Conservation (phyloP, 208 protist genomes). For the Wallacemonas sp. region DNA sequence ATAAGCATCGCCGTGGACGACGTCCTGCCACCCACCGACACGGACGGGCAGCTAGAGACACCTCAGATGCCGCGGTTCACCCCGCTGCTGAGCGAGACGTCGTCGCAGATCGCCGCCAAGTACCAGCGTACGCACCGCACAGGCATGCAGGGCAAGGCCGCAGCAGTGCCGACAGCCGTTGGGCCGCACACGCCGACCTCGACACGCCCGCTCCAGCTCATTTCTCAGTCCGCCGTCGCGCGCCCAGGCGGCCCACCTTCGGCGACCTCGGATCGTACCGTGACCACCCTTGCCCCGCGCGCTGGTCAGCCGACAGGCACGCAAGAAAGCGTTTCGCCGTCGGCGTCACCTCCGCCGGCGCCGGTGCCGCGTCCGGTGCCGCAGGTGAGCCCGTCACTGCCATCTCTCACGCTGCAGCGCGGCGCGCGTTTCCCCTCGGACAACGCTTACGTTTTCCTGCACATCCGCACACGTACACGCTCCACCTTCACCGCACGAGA, state of each 20-base stretch:
- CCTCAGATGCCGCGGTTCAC: neutral
- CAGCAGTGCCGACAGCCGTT: too few relatives aligned
- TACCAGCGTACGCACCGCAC: too few relatives aligned
- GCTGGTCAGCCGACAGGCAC: too few relatives aligned
- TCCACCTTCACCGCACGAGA: neutral
- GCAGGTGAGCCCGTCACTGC: neutral
- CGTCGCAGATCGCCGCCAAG: too few relatives aligned
- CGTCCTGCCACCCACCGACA: neutral
- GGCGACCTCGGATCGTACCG: neutral
- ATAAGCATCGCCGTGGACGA: neutral
- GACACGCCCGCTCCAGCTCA: neutral
- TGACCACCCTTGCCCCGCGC: neutral
- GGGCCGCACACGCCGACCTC: neutral
- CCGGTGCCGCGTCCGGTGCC: neutral
- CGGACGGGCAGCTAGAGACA: too few relatives aligned
- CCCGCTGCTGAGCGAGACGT: neutral
- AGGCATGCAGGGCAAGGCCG: too few relatives aligned
- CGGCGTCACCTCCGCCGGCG: neutral
- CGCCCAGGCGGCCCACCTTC: neutral
- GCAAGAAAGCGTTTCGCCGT: neutral
- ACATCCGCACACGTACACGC: neutral
- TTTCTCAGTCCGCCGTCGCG: neutral
- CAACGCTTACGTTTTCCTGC: conserved; percentile 10
- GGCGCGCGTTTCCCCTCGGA: conserved; percentile 18
- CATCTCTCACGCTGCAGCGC: conserved; percentile 12